A percentile compares a stretch with the other conserved stretches of the same genome.
Evolutionary conservation across 306 rosid genomes (phyloP).

Genomic region (Ceratonia siliqua): DNA sequence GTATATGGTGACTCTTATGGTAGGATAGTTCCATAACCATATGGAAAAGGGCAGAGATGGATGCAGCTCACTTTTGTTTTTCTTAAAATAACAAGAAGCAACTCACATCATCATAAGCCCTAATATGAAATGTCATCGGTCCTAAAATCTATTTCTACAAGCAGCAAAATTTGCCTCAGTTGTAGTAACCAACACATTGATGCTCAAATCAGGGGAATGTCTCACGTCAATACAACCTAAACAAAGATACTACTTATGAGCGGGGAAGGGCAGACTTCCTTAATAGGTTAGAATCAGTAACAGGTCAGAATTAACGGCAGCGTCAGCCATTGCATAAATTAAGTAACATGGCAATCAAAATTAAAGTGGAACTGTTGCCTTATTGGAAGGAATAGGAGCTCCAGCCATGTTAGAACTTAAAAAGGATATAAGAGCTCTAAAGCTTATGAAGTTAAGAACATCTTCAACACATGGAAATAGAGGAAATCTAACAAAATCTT

Average conservation of each 20-base stretch:
- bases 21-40: background rate
- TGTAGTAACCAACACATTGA: background rate
- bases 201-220: background rate
- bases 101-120: constrained; percentile 14
- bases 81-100: constrained; percentile 13
- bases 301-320: constrained; percentile 11
- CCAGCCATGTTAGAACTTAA: background rate
- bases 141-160: background rate
- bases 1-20: background rate
- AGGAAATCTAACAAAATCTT: background rate
- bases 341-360: constrained; percentile 1
- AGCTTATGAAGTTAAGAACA: background rate
- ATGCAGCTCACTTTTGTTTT: background rate
- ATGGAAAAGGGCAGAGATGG: background rate
- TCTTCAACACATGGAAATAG: too few relatives aligned
- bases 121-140: background rate
- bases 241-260: constrained; percentile 10
- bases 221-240: constrained; percentile 2
- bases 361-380: background rate
- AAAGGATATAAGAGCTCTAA: constrained; percentile 8
- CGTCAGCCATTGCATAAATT: constrained; percentile 13
- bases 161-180: background rate
- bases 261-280: constrained; percentile 8
- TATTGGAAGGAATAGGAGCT: constrained; percentile 12
- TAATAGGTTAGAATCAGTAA: constrained; percentile 5